Conservation (phyloP, 495 filamentous ascomycete species). For the Talaromyces proteolyticus region DNA sequence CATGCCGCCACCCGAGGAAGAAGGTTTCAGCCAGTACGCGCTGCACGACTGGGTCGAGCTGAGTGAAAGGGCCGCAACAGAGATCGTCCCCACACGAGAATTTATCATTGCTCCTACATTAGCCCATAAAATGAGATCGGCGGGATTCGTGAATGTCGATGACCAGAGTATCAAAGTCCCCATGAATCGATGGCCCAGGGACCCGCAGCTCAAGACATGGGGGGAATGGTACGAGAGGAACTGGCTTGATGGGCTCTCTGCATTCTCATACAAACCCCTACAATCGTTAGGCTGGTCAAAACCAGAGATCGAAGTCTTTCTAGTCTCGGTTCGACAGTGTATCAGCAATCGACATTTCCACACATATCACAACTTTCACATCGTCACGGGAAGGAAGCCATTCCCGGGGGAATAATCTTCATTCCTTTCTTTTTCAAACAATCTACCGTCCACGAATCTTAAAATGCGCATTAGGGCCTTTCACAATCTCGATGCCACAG, state of each 20-base stretch:
- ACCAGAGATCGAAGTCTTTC: constrained; percentile 48
- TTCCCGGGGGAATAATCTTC: constrained; percentile 14
- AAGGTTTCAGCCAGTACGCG: constrained; percentile 31
- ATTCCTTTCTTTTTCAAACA: too few relatives aligned
- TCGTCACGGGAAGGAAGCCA: constrained; percentile 53
- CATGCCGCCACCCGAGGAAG: constrained; percentile 38
- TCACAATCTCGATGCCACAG: too few relatives aligned
- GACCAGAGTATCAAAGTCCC: constrained; percentile 51
- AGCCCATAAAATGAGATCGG: constrained; percentile 49
- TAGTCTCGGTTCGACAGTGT: constrained; percentile 51
- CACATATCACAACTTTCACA: constrained; percentile 45
- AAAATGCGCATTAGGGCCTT: too few relatives aligned
- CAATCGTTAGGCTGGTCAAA: constrained; percentile 39
- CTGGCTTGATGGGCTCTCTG: constrained; percentile 35
- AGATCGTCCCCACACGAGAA: constrained; percentile 44
- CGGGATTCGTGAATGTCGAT: constrained; percentile 59
- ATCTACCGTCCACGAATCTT: too few relatives aligned
- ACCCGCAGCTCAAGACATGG: constrained; percentile 44
- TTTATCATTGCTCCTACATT: constrained; percentile 45
- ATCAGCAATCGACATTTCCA: constrained; percentile 50
- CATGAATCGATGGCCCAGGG: constrained; percentile 53
- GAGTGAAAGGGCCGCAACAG: constrained; percentile 38
- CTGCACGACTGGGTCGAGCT: constrained; percentile 48
- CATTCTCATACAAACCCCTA: constrained; percentile 42
- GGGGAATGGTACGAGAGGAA: constrained; percentile 38